Evolutionary conservation across 1,284 basidiomycete genomes (phyloP).

Genomic region (Cutaneotrichosporon sp.): DNA sequence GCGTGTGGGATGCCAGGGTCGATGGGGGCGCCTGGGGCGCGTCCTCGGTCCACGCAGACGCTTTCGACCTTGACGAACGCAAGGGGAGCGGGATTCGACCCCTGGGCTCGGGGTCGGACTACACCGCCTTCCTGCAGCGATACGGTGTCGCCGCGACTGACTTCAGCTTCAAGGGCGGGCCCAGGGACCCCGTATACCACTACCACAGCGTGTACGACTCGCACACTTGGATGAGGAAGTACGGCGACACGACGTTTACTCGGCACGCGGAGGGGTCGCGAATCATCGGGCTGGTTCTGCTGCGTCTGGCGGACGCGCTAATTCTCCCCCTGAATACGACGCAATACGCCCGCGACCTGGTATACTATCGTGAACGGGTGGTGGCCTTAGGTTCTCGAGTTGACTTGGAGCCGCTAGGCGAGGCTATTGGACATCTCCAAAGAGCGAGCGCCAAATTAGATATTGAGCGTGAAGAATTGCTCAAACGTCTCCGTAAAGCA

Average conservation of each 20-base stretch:
- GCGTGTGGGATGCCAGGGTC: constrained; percentile 48
- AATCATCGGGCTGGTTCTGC: constrained; percentile 62
- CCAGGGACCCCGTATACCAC: constrained; percentile 68
- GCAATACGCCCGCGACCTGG: constrained; percentile 67
- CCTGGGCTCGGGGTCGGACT: constrained; percentile 62
- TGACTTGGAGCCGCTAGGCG: constrained; percentile 57
- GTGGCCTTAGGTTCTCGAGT: constrained; percentile 27
- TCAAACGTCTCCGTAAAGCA: constrained; percentile 50
- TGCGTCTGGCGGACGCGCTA: constrained; percentile 64
- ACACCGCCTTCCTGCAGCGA: constrained; percentile 67
- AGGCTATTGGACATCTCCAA: constrained; percentile 59
- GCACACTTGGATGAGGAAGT: constrained; percentile 66
- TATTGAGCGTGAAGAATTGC: constrained; percentile 26
- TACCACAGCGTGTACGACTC: constrained; percentile 73
- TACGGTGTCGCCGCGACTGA: constrained; percentile 53
- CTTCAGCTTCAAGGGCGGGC: constrained; percentile 55
- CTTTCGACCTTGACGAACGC: constrained; percentile 3
- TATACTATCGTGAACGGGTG: constrained; percentile 60
- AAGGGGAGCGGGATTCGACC: constrained; percentile 29
- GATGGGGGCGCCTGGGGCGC: constrained; percentile 42
- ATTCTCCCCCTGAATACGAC: constrained; percentile 71
- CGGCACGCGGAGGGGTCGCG: constrained; percentile 70
- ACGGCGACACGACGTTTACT: constrained; percentile 72
- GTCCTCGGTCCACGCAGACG: constrained; percentile 8
- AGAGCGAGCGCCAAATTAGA: constrained; percentile 61